phyloP scores from a whole-genome alignment of 2,329 filamentous ascomycete species.

The Aureobasidium vineae region DNA sequence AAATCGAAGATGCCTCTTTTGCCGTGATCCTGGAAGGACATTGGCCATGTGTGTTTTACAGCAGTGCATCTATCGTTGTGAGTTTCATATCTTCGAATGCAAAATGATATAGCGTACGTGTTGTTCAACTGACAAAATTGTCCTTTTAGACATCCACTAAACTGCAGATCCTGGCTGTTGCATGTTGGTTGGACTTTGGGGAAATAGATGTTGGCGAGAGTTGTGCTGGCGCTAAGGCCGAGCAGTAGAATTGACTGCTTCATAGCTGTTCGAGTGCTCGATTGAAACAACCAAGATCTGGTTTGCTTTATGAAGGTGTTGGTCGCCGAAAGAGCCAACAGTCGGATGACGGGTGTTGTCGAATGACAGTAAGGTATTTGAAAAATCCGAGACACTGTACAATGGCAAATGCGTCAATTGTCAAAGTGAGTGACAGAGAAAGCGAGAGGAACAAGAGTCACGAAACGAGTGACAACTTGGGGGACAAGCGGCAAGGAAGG shows the following conservation, averaged over 20 bases:
- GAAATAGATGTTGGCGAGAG: conserved; percentile 51
- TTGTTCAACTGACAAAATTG: conserved; percentile 41
- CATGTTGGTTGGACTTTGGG: conserved; percentile 48
- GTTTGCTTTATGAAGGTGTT: neutral
- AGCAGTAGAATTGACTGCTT: conserved; percentile 20
- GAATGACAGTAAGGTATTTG: neutral
- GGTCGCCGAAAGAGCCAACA: neutral
- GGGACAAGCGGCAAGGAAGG: neutral
- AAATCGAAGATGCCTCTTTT: neutral
- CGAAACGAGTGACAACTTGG: neutral
- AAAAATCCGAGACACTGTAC: neutral
- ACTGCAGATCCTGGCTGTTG: conserved; percentile 33
- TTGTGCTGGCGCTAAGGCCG: conserved; percentile 4
- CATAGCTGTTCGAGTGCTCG: neutral
- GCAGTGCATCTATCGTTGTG: neutral
- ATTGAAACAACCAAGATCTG: neutral
- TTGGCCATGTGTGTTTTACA: conserved; percentile 20
- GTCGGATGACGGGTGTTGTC: neutral
- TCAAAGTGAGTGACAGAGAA: neutral
- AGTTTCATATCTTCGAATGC: conserved; percentile 25
- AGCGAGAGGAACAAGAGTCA: neutral
- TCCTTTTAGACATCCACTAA: conserved; percentile 40
- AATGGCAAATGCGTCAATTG: neutral
- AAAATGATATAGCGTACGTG: conserved; percentile 34
- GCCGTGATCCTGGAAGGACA: conserved; percentile 19